Evolutionary conservation across 345 rosid genomes (phyloP).

Genomic region (Nasturtium officinale): DNA sequence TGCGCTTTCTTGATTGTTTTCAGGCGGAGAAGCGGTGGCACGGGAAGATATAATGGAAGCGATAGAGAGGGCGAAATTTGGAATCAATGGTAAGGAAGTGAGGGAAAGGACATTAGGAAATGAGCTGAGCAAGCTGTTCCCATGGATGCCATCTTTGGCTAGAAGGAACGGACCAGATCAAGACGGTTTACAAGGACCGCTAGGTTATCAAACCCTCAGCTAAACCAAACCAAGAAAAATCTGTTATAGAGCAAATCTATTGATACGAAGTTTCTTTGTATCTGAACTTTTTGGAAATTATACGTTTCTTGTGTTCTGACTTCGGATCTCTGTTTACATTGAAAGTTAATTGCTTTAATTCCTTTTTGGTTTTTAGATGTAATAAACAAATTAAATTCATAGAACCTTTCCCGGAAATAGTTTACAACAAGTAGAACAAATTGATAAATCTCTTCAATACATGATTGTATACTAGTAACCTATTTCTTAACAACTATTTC

Average conservation of each 20-base stretch:
- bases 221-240: conserved; percentile 15
- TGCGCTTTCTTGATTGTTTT: conserved; percentile 17
- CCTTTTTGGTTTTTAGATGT: background rate
- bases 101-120: conserved; percentile 59
- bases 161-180: conserved; percentile 59
- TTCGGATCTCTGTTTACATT: background rate
- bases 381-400: background rate
- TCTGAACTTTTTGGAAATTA: conserved; percentile 22
- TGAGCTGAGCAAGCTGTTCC: conserved; percentile 82
- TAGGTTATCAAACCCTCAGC: conserved; percentile 88
- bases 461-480: too few relatives aligned
- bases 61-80: conserved; percentile 90
- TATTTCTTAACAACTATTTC: too few relatives aligned
- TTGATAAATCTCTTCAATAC: too few relatives aligned
- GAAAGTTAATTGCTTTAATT: background rate
- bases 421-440: background rate
- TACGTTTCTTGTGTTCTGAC: background rate
- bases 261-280: conserved; percentile 8
- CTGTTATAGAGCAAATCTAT: conserved; percentile 17
- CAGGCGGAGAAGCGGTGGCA: conserved; percentile 71
- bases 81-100: conserved; percentile 66
- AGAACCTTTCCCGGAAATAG: background rate
- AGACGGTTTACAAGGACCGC: conserved; percentile 70
- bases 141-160: conserved; percentile 85
- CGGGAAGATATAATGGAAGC: conserved; percentile 99